Percentiles rank a stretch among this genome's conserved stretches.
Evolutionary conservation across 768 basidiomycete species (phyloP).

Genomic region (Amanita brunnescens): DNA sequence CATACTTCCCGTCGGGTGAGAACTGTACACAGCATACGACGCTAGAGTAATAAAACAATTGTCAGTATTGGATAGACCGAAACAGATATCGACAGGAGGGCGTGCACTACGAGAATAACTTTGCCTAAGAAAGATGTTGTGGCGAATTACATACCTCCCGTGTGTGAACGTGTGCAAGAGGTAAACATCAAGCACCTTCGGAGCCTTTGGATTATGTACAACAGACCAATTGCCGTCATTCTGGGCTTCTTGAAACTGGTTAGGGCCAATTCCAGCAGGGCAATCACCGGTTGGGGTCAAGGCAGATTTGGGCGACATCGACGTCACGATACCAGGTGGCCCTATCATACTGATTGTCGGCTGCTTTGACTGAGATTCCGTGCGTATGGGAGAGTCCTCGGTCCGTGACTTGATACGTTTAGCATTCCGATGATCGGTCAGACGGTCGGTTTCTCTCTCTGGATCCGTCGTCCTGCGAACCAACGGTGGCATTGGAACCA

Average conservation of each 20-base stretch:
- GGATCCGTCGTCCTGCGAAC: conserved; percentile 1
- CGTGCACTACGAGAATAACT: not conserved
- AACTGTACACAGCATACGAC: conserved; percentile 88
- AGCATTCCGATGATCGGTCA: conserved; percentile 3
- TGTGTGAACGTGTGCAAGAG: conserved; percentile 78
- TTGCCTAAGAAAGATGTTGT: not conserved
- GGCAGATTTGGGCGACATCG: not conserved
- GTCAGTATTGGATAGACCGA: not conserved
- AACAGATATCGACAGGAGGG: not conserved
- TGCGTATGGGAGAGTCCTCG: not conserved
- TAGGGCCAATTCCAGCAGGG: not conserved
- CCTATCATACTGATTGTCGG: not conserved
- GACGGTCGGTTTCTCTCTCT: conserved; percentile 5
- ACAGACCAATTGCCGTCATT: conserved; percentile 65
- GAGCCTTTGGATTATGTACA: conserved; percentile 71
- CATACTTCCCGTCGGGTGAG: conserved; percentile 83
- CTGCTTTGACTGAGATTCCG: not conserved
- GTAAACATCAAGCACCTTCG: conserved; percentile 61
- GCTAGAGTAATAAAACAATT: conserved; percentile 17
- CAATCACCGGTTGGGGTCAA: not conserved
- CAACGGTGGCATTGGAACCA: not conserved
- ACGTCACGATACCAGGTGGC: not conserved
- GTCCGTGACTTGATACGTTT: conserved; percentile 2
- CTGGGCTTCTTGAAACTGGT: not conserved
- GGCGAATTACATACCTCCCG: conserved; percentile 46